Conservation (phyloP, 164 flowering plant species). For the Amborella trichopoda region DNA sequence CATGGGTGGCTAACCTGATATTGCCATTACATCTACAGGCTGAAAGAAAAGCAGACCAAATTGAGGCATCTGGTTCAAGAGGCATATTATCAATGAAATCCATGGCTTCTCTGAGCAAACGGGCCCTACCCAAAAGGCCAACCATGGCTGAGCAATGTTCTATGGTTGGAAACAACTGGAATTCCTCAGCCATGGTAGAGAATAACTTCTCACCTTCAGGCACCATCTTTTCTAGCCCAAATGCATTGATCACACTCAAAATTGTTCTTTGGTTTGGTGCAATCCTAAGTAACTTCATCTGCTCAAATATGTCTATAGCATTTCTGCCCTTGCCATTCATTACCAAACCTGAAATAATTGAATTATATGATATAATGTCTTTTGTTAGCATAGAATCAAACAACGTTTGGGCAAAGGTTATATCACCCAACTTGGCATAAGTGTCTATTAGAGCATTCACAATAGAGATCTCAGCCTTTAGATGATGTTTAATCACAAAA, state of each 20-base stretch:
- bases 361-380: constrained; percentile 21
- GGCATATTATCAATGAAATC: constrained; percentile 14
- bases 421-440: constrained; percentile 21
- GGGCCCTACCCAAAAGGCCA: constrained; percentile 17
- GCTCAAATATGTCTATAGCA: constrained; percentile 10
- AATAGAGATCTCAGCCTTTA: constrained; percentile 8
- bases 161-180: constrained; percentile 11
- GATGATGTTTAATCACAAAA: constrained; percentile 8
- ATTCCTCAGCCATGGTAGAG: constrained; percentile 15
- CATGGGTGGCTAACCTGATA: constrained; percentile 13
- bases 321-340: constrained; percentile 12
- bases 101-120: constrained; percentile 14
- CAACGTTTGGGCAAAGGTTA: constrained; percentile 9
- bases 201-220: constrained; percentile 15
- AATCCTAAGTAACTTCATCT: constrained; percentile 9
- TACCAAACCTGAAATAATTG: constrained; percentile 15
- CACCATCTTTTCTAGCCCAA: constrained; percentile 15
- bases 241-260: constrained; percentile 12
- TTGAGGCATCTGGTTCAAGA: constrained; percentile 10
- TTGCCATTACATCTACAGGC: constrained; percentile 19
- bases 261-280: constrained; percentile 17
- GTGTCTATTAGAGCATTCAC: constrained; percentile 15
- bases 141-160: constrained; percentile 20
- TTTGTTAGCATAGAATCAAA: constrained; percentile 12
- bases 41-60: constrained; percentile 18